Evolutionary conservation across 306 rosid species (phyloP).

Genomic region (Luffa acutangula): DNA sequence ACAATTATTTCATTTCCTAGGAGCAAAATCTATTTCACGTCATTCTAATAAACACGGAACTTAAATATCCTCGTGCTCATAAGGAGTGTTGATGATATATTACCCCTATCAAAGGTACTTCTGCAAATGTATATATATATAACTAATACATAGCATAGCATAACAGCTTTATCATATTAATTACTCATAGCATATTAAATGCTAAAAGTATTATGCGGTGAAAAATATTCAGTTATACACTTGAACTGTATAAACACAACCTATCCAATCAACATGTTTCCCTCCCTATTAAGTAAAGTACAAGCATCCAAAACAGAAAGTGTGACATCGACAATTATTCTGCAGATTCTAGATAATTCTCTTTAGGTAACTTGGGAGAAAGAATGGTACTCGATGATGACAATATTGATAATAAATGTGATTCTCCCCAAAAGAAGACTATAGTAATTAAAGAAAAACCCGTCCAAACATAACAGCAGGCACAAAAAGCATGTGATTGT

Average conservation of each 20-base stretch:
- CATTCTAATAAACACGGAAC: not conserved
- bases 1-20: not conserved
- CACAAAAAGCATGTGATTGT: not conserved
- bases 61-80: not conserved
- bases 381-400: not conserved
- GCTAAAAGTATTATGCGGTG: not conserved
- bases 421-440: not conserved
- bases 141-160: not conserved
- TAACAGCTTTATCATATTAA: not conserved
- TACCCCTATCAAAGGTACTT: not conserved
- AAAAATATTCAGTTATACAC: not conserved
- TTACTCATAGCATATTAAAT: not conserved
- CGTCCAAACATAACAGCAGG: not conserved
- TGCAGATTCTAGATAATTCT: not conserved
- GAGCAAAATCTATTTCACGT: not conserved
- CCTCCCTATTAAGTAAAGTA: not conserved
- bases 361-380: not conserved
- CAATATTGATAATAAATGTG: not conserved
- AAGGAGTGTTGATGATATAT: not conserved
- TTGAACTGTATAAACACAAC: not conserved
- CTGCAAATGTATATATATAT: not conserved
- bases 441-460: not conserved
- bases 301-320: not conserved
- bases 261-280: not conserved
- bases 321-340: not conserved